Evolutionary conservation across 2,329 filamentous ascomycete genomes (phyloP).

Genomic region (Calonectria pauciramosa): DNA sequence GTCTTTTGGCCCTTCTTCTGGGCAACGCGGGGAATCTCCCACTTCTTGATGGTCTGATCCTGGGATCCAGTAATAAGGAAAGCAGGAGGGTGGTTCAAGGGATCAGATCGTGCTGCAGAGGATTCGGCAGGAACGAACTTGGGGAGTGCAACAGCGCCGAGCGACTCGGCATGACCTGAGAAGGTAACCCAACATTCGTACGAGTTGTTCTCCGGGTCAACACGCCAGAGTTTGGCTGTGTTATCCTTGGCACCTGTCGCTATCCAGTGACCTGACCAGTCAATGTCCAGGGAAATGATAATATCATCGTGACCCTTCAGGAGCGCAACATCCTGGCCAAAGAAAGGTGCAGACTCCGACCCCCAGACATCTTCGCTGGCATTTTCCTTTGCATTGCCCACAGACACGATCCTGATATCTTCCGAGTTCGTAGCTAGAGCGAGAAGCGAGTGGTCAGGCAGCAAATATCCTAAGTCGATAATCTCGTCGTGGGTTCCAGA

Average conservation of each 20-base stretch:
- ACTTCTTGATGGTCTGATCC: constrained; percentile 94
- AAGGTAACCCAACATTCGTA: constrained; percentile 87
- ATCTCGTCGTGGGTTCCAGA: constrained; percentile 98
- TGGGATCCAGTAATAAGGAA: constrained; percentile 95
- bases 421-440: constrained; percentile 96
- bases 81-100: constrained; percentile 82
- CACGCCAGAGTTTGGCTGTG: constrained; percentile 88
- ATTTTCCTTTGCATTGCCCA: constrained; percentile 58
- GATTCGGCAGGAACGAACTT: constrained; percentile 75
- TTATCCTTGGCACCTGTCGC: constrained; percentile 98
- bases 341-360: constrained; percentile 68
- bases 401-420: constrained; percentile 88
- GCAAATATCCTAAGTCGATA: constrained; percentile 91
- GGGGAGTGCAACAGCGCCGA: constrained; percentile 90
- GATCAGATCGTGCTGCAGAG: constrained; percentile 79
- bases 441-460: constrained; percentile 83
- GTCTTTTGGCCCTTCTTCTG: constrained; percentile 62
- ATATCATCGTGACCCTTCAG: constrained; percentile 95
- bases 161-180: constrained; percentile 92
- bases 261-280: constrained; percentile 98
- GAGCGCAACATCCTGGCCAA: constrained; percentile 89
- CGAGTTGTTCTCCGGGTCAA: constrained; percentile 81
- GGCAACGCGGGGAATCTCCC: constrained; percentile 79
- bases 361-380: constrained; percentile 39
- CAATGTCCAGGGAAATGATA: constrained; percentile 92